A percentile compares a stretch with the other conserved stretches of the same genome.
Conservation (phyloP, 345 rosid genomes). For the Isatis tinctoria region DNA sequence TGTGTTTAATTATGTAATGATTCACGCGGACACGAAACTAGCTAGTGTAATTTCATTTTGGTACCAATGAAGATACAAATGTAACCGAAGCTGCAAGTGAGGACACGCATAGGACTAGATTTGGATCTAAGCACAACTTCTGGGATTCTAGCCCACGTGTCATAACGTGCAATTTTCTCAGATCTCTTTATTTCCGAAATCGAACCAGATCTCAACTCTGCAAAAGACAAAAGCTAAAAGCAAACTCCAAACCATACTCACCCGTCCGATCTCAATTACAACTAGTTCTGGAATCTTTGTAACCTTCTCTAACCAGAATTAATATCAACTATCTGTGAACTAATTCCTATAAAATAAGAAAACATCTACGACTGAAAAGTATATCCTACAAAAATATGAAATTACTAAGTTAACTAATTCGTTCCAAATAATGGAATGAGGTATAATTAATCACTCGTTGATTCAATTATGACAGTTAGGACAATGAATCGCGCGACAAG, state of each 20-base stretch:
- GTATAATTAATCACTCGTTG: neutral
- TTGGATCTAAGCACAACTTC: constrained; percentile 23
- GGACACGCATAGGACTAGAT: constrained; percentile 17
- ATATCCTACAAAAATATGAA: neutral
- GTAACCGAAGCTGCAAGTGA: constrained; percentile 10
- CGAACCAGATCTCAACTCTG: constrained; percentile 8
- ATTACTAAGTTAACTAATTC: neutral
- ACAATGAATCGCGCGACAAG: constrained; percentile 22
- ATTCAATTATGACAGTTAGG: constrained; percentile 17
- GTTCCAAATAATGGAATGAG: neutral
- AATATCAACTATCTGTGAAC: neutral
- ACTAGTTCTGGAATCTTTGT: neutral
- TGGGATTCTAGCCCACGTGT: neutral
- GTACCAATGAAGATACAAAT: neutral
- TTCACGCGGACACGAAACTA: neutral
- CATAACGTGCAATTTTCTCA: constrained; percentile 14
- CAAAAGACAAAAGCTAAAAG: neutral
- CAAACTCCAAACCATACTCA: neutral
- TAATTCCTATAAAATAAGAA: neutral
- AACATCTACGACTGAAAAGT: neutral
- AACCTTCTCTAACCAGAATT: neutral
- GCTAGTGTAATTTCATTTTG: neutral
- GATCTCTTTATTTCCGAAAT: neutral
- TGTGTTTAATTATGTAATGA: neutral
- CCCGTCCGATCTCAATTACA: neutral